These are phyloP conservation scores for Ceratobasidium sp. DNA, from an alignment of 1,284 basidiomycete species.

Conservation along the genomic window DNA sequence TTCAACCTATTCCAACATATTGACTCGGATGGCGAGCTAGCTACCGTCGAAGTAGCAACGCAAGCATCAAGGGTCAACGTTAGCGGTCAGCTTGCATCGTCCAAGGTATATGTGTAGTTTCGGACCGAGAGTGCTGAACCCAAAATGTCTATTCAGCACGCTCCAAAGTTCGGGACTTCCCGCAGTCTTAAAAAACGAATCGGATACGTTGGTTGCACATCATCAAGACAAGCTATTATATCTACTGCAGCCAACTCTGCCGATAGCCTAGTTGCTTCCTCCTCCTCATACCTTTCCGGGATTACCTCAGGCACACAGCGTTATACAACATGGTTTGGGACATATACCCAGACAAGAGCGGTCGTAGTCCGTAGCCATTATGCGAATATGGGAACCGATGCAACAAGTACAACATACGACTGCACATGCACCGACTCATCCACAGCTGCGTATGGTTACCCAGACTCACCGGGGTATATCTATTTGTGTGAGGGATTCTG, in stretches of 20 bases:
- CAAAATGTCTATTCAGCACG: neutral
- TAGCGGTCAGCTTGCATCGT: neutral
- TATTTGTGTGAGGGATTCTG: conserved; percentile 40
- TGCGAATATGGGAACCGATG: neutral
- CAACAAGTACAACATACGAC: conserved; percentile 9
- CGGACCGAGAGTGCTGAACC: neutral
- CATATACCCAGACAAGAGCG: neutral
- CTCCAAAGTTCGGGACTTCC: neutral
- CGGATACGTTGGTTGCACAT: neutral
- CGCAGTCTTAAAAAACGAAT: neutral
- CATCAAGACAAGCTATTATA: neutral
- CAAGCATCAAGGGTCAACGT: neutral
- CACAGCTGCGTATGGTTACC: conserved; percentile 24
- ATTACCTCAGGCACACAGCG: neutral
- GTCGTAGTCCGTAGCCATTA: neutral
- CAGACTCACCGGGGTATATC: conserved; percentile 1
- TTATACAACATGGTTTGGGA: conserved; percentile 38
- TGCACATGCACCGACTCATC: neutral
- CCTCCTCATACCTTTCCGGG: neutral
- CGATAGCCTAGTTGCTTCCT: neutral
- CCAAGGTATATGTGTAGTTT: neutral
- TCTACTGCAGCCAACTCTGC: neutral
- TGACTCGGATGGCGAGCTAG: neutral
- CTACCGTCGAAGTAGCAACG: neutral
- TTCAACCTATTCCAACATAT: neutral